Conservation (phyloP, 2,329 filamentous ascomycete species). For the Rachicladosporium sp. region DNA sequence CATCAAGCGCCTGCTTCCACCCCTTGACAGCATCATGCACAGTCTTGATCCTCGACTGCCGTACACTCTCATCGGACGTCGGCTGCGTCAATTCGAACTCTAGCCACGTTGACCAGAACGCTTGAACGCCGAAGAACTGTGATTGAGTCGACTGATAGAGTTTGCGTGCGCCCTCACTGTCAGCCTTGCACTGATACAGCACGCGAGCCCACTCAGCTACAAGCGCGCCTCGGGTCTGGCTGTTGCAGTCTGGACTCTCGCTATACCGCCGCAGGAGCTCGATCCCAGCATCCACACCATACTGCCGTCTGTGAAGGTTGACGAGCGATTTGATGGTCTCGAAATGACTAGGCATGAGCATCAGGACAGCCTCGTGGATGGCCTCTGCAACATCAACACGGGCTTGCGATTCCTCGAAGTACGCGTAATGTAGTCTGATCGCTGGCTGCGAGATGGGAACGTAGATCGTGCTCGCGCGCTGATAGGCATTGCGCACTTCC, state of each 20-base stretch:
- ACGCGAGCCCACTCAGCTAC: conserved; percentile 81
- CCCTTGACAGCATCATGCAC: conserved; percentile 60
- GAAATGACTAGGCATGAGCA: conserved; percentile 64
- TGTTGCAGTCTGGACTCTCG: conserved; percentile 56
- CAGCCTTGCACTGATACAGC: conserved; percentile 74
- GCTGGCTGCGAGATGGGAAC: conserved; percentile 76
- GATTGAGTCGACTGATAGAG: conserved; percentile 73
- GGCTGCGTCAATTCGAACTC: conserved; percentile 81
- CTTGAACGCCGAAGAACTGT: conserved; percentile 70
- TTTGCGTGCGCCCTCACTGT: conserved; percentile 63
- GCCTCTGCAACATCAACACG: conserved; percentile 67
- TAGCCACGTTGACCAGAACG: conserved; percentile 86
- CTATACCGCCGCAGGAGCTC: conserved; percentile 72
- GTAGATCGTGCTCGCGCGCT: conserved; percentile 71
- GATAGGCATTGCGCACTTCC: conserved; percentile 83
- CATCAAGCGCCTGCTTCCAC: conserved; percentile 56
- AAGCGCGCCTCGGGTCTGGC: conserved; percentile 73
- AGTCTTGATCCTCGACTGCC: conserved; percentile 64
- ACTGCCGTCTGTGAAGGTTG: conserved; percentile 72
- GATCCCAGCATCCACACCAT: conserved; percentile 72
- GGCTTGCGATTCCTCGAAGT: conserved; percentile 80
- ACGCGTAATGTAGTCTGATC: conserved; percentile 80
- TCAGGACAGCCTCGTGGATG: conserved; percentile 71
- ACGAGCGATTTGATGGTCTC: conserved; percentile 83
- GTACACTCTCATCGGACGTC: conserved; percentile 51